A percentile compares a stretch with the other conserved stretches of the same genome.
Conservation (phyloP, 2,329 filamentous ascomycete genomes). For the Colletotrichum cordylinicola region DNA sequence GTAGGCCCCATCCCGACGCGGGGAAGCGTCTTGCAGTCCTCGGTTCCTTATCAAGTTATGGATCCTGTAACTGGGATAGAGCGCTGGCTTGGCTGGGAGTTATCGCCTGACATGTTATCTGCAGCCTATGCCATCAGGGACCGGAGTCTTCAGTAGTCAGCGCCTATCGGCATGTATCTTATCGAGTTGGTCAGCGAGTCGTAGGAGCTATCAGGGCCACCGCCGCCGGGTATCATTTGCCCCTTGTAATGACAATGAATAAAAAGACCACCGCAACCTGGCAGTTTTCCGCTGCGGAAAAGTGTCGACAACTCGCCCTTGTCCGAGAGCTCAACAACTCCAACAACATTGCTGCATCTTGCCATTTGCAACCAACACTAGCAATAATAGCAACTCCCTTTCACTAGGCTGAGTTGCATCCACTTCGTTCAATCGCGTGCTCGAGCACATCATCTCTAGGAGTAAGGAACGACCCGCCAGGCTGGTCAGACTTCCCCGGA, state of each 20-base stretch:
- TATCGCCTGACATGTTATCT: constrained; percentile 11
- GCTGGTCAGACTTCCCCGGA: not conserved
- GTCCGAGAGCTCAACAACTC: not conserved
- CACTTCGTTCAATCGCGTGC: not conserved
- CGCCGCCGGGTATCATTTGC: not conserved
- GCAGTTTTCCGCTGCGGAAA: not conserved
- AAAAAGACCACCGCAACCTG: not conserved
- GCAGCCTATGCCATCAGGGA: not conserved
- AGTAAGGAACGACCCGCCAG: not conserved
- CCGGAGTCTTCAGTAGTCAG: not conserved
- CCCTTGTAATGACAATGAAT: not conserved
- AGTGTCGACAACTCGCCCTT: not conserved
- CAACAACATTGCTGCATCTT: not conserved
- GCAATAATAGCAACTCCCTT: not conserved
- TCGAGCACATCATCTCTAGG: not conserved
- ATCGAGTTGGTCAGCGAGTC: not conserved
- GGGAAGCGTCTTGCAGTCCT: not conserved
- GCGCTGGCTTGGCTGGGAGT: not conserved
- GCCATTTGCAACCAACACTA: not conserved
- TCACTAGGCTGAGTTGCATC: not conserved
- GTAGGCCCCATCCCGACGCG: not conserved
- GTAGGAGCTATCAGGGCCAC: not conserved
- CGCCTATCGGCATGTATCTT: not conserved
- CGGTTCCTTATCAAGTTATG: constrained; percentile 8
- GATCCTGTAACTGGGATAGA: not conserved